Conservation (phyloP, 495 filamentous ascomycete genomes). For the Filosporella fistucella region DNA sequence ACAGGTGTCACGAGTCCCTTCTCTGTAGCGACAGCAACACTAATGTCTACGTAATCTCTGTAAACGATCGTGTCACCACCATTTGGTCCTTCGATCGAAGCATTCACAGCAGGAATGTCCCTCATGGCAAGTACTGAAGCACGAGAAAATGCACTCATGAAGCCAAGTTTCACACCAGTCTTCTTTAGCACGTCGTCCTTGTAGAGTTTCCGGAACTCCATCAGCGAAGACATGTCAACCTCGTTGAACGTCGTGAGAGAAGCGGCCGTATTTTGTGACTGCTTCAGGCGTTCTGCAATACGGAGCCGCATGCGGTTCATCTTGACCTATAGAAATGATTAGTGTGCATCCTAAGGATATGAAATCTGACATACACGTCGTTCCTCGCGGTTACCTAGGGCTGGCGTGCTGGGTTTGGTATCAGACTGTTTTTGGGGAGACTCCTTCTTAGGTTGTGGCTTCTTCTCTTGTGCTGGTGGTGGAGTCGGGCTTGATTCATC, state of each 20-base stretch:
- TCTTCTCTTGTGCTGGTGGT: slow-evolving; percentile 21
- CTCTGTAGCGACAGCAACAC: slow-evolving; percentile 94
- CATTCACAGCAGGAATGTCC: slow-evolving; percentile 93
- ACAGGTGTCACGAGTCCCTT: slow-evolving; percentile 97
- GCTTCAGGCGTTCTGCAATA: slow-evolving; percentile 96
- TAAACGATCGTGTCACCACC: slow-evolving; percentile 98
- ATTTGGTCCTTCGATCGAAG: slow-evolving; percentile 88
- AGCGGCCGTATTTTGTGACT: slow-evolving; percentile 97
- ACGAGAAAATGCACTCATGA: slow-evolving; percentile 96
- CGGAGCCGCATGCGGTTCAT: slow-evolving; percentile 99
- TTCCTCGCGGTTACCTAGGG: slow-evolving; percentile 78
- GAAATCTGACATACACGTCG: slow-evolving; percentile 58
- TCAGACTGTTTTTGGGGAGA: slow-evolving; percentile 31
- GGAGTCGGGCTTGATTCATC: slow-evolving; percentile 14
- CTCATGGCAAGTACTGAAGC: slow-evolving; percentile 91
- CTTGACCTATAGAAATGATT: slow-evolving; percentile 65
- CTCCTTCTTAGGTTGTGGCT: slow-evolving; percentile 34
- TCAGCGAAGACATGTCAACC: slow-evolving; percentile 96
- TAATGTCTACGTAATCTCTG: slow-evolving; percentile 96
- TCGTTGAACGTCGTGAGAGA: slow-evolving; percentile 99
- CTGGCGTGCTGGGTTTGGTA: slow-evolving; percentile 31
- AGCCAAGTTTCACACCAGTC: slow-evolving; percentile 94
- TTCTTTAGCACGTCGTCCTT: slow-evolving; percentile 96
- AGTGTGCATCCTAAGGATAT: neutral
- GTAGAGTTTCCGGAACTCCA: slow-evolving; percentile 95